Percentiles rank a stretch among this genome's conserved stretches.
Conservation (phyloP, 495 filamentous ascomycete genomes). For the Xylaria cubensis region DNA sequence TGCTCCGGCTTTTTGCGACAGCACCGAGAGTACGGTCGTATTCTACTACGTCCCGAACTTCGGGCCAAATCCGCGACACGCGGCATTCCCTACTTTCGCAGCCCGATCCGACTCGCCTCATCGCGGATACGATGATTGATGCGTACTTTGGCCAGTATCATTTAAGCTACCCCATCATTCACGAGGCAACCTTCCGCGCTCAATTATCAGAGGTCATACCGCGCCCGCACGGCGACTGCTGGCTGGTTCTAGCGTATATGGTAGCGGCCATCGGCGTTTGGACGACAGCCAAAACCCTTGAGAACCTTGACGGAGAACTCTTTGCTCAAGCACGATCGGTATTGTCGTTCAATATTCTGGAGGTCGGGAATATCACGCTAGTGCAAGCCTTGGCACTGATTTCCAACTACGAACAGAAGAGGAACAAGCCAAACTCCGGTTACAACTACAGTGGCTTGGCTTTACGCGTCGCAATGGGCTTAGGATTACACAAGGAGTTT, state of each 20-base stretch:
- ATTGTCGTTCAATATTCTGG: conserved; percentile 54
- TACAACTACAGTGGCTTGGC: conserved; percentile 62
- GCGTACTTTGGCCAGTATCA: conserved; percentile 52
- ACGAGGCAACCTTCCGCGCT: conserved; percentile 61
- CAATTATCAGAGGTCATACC: conserved; percentile 60
- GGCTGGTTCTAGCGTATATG: conserved; percentile 58
- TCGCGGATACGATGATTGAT: conserved; percentile 28
- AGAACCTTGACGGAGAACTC: conserved; percentile 55
- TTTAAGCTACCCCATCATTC: conserved; percentile 60
- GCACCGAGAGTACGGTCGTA: neutral
- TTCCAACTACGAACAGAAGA: conserved; percentile 62
- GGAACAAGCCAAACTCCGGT: conserved; percentile 62
- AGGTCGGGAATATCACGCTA: conserved; percentile 59
- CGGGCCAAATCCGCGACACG: neutral
- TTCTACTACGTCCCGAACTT: conserved; percentile 14
- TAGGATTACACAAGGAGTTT: conserved; percentile 64
- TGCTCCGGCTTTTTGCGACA: conserved; percentile 28
- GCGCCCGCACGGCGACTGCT: conserved; percentile 55
- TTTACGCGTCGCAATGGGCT: conserved; percentile 59
- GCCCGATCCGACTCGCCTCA: conserved; percentile 25
- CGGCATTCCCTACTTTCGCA: conserved; percentile 20
- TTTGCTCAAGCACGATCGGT: conserved; percentile 51
- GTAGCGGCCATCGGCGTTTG: conserved; percentile 59
- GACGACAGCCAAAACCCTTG: conserved; percentile 55
- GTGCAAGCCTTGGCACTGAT: conserved; percentile 59